Conservation (phyloP, 176 grass and related monocot species). For the Lolium perenne region DNA sequence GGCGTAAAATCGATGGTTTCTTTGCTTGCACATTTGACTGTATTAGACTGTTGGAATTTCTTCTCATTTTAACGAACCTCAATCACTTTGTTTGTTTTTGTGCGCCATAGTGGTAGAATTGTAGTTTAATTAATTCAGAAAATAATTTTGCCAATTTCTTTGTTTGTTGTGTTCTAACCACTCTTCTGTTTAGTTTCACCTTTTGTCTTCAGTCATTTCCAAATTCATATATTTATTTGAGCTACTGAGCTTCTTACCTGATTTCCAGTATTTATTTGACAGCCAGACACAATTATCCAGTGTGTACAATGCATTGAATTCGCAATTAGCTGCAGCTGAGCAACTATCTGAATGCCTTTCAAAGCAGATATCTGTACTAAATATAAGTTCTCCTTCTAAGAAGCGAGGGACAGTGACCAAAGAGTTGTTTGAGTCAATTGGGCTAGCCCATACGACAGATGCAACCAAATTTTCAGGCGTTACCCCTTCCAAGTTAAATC, state of each 20-base stretch:
- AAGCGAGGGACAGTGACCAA: slow-evolving; percentile 57
- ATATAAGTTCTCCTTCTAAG: slow-evolving; percentile 69
- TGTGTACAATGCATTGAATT: slow-evolving; percentile 88
- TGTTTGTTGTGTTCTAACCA: background rate
- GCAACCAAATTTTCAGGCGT: slow-evolving; percentile 49
- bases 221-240: slow-evolving; percentile 15
- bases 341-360: slow-evolving; percentile 85
- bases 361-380: slow-evolving; percentile 80
- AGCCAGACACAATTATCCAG: slow-evolving; percentile 83
- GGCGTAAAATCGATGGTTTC: background rate
- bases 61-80: slow-evolving; percentile 2
- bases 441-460: slow-evolving; percentile 61
- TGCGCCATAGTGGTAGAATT: slow-evolving; percentile 10
- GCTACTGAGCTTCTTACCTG: slow-evolving; percentile 34
- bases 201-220: background rate
- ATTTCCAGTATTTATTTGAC: slow-evolving; percentile 49
- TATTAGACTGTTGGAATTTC: slow-evolving; percentile 21
- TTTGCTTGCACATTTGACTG: slow-evolving; percentile 6
- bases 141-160: background rate
- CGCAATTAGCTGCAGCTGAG: slow-evolving; percentile 87
- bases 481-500: slow-evolving; percentile 55
- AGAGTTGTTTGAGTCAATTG: slow-evolving; percentile 92
- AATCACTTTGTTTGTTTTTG: background rate
- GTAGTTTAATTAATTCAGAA: slow-evolving; percentile 1
- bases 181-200: background rate